Conservation (phyloP, 2,329 filamentous ascomycete genomes). For the Diaporthe helianthi region DNA sequence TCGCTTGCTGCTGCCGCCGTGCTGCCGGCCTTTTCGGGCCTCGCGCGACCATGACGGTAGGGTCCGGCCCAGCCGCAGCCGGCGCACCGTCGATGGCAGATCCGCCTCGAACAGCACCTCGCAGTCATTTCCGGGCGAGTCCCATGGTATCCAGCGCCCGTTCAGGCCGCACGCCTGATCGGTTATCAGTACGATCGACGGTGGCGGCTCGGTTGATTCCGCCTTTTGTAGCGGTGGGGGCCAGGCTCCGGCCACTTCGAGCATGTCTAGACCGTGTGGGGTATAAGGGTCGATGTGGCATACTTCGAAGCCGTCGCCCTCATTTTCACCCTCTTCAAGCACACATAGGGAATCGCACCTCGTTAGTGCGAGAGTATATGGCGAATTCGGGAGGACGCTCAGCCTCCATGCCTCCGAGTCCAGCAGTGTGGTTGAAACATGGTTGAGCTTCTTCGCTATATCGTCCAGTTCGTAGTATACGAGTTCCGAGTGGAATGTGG, state of each 20-base stretch:
- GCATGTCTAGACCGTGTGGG: slow-evolving; percentile 53
- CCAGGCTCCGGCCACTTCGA: slow-evolving; percentile 50
- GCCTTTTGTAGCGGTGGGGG: slow-evolving; percentile 31
- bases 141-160: slow-evolving; percentile 59
- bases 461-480: slow-evolving; percentile 50
- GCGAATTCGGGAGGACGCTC: slow-evolving; percentile 52
- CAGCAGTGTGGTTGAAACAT: slow-evolving; percentile 54
- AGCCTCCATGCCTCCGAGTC: slow-evolving; percentile 55
- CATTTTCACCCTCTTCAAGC: slow-evolving; percentile 46
- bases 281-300: slow-evolving; percentile 55
- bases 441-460: slow-evolving; percentile 57
- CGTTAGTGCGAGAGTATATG: slow-evolving; percentile 59
- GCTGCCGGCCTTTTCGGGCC: slow-evolving; percentile 39
- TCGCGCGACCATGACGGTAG: slow-evolving; percentile 57
- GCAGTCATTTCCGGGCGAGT: slow-evolving; percentile 49
- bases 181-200: slow-evolving; percentile 55
- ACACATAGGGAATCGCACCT: slow-evolving; percentile 62
- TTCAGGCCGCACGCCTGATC: slow-evolving; percentile 55
- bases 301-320: slow-evolving; percentile 33
- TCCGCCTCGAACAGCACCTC: slow-evolving; percentile 61
- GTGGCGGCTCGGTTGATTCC: slow-evolving; percentile 37
- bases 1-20: slow-evolving; percentile 38
- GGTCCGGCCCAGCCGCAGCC: slow-evolving; percentile 59
- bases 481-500: slow-evolving; percentile 45
- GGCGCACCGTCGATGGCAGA: slow-evolving; percentile 63